These are phyloP conservation scores for Alternaria postmessia DNA, from an alignment of 2,329 filamentous ascomycete species.

Conservation along the genomic window DNA sequence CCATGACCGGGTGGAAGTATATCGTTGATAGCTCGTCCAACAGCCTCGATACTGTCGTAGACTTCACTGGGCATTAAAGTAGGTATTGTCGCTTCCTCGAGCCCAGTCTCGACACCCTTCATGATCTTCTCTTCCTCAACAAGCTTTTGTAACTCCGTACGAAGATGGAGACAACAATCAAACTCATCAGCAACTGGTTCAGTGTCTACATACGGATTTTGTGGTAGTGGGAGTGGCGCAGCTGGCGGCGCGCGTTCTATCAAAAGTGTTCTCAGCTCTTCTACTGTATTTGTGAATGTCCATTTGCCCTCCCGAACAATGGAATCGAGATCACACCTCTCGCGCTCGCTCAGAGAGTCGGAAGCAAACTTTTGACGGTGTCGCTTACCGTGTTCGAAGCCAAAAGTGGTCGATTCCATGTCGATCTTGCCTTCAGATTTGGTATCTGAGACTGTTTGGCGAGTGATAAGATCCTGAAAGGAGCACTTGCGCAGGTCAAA, in stretches of 20 bases:
- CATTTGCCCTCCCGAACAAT: conserved; percentile 1
- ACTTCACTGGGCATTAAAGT: not conserved
- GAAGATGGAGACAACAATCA: conserved; percentile 15
- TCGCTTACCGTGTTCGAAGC: not conserved
- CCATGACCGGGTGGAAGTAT: not conserved
- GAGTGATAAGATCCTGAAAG: not conserved
- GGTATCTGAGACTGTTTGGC: not conserved
- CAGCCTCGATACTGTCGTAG: conserved; percentile 2
- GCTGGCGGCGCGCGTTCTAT: not conserved
- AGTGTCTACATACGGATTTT: not conserved
- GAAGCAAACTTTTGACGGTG: not conserved
- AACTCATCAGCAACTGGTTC: not conserved
- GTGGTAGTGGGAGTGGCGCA: not conserved
- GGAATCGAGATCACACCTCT: not conserved
- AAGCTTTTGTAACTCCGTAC: not conserved
- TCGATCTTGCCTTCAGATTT: not conserved
- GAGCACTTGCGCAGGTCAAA: conserved; percentile 13
- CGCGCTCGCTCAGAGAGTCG: not conserved
- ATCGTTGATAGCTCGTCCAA: conserved; percentile 7
- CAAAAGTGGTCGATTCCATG: not conserved
- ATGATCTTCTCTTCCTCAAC: not conserved
- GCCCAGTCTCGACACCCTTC: not conserved
- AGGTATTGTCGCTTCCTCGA: not conserved
- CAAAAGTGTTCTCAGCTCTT: not conserved
- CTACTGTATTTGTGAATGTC: not conserved